Conservation (phyloP, 345 rosid genomes). For the Aurinia saxatilis region DNA sequence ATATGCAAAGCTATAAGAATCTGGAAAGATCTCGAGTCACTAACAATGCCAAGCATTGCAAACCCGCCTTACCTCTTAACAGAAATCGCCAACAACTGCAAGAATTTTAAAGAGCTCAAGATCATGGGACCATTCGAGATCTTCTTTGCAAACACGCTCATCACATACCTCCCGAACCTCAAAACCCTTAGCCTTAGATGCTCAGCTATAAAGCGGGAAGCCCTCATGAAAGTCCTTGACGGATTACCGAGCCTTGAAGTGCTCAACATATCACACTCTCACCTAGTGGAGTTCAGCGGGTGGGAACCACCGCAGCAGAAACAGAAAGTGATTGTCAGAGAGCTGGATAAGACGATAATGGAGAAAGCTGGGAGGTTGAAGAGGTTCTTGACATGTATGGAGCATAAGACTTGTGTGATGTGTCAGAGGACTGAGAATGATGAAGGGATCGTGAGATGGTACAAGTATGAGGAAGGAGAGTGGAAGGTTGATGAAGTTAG, state of each 20-base stretch:
- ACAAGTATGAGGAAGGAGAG: conserved; percentile 68
- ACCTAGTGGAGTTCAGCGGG: conserved; percentile 39
- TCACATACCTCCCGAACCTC: conserved; percentile 38
- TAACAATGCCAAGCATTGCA: conserved; percentile 87
- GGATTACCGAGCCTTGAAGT: conserved; percentile 50
- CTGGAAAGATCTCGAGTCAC: conserved; percentile 76
- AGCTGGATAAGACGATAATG: conserved; percentile 47
- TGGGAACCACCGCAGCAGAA: conserved; percentile 25
- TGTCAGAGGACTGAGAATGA: conserved; percentile 62
- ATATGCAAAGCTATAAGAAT: conserved; percentile 61
- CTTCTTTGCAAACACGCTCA: conserved; percentile 42
- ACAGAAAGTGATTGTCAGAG: conserved; percentile 34
- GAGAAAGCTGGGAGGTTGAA: conserved; percentile 51
- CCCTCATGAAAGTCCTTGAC: conserved; percentile 52
- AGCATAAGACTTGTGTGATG: conserved; percentile 52
- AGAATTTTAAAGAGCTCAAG: conserved; percentile 44
- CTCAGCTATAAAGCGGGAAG: conserved; percentile 49
- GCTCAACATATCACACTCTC: conserved; percentile 77
- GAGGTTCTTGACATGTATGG: conserved; percentile 58
- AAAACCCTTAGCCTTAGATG: conserved; percentile 69
- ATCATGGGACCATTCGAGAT: conserved; percentile 72
- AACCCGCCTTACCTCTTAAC: conserved; percentile 55
- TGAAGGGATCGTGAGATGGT: conserved; percentile 86
- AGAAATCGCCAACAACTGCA: conserved; percentile 69
- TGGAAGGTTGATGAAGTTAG: conserved; percentile 72